phyloP scores from a whole-genome alignment of 768 basidiomycete genomes.

The Trametes cinnabarina region DNA sequence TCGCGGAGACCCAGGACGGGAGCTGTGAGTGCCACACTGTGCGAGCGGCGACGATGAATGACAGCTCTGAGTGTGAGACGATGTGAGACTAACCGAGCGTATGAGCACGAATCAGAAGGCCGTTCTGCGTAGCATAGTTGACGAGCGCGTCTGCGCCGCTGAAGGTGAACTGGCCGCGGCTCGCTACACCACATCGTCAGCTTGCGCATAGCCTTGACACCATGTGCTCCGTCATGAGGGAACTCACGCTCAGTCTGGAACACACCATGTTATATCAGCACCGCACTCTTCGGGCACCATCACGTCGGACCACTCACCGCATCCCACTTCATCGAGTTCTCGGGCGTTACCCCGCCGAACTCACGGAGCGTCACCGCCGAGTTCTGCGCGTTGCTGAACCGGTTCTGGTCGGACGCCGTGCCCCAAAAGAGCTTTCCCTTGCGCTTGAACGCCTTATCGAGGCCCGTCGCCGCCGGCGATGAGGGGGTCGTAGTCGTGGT shows the following conservation, averaged over 20 bases:
- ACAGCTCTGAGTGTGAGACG: neutral
- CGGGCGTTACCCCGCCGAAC: constrained; percentile 34
- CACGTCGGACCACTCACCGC: constrained; percentile 13
- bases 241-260: constrained; percentile 27
- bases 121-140: constrained; percentile 29
- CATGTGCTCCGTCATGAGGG: neutral
- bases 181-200: constrained; percentile 2
- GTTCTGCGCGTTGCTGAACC: constrained; percentile 27
- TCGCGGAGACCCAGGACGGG: constrained; percentile 30
- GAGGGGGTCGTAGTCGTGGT: constrained; percentile 15
- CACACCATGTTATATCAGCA: neutral
- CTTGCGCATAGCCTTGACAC: neutral
- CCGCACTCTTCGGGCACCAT: too few relatives aligned
- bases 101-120: constrained; percentile 32
- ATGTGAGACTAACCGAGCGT: constrained; percentile 24
- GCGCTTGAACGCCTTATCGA: constrained; percentile 25
- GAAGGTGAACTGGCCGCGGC: constrained; percentile 31
- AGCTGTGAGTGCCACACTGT: constrained; percentile 36
- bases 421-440: constrained; percentile 31
- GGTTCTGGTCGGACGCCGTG: constrained; percentile 31
- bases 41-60: neutral
- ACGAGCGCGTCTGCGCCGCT: constrained; percentile 31
- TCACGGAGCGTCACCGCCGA: constrained; percentile 27
- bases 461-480: constrained; percentile 25
- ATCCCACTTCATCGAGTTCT: constrained; percentile 37